These are phyloP conservation scores for Aspergillus panamensis DNA, from an alignment of 495 filamentous ascomycete species.

Conservation along the genomic window DNA sequence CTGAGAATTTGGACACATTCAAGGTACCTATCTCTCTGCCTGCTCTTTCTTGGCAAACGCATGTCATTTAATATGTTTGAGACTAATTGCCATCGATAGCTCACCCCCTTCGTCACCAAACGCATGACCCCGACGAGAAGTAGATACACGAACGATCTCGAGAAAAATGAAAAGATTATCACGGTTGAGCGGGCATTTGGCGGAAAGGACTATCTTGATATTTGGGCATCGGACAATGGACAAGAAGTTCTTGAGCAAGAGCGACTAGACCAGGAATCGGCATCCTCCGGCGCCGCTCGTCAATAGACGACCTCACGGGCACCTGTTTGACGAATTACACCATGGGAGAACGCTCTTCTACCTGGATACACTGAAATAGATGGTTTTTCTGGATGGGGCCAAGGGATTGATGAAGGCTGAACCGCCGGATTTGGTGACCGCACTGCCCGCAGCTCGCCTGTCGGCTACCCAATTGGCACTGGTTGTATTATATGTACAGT, in stretches of 20 bases:
- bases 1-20: conserved; percentile 61
- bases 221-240: conserved; percentile 39
- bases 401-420: not conserved
- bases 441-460: not conserved
- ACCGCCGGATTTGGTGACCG: not conserved
- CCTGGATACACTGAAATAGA: not conserved
- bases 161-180: conserved; percentile 24
- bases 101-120: conserved; percentile 81
- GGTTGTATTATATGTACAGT: conserved; percentile 25
- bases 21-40: conserved; percentile 49
- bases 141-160: conserved; percentile 36
- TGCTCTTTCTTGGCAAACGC: not conserved
- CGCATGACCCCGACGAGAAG: conserved; percentile 47
- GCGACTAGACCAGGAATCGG: conserved; percentile 20
- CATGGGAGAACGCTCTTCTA: not conserved
- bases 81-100: conserved; percentile 46
- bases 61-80: not conserved
- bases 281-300: not conserved
- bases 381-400: not conserved
- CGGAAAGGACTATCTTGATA: conserved; percentile 38
- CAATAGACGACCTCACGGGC: conserved; percentile 8
- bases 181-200: conserved; percentile 32
- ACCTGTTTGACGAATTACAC: not conserved
- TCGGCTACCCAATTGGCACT: not conserved
- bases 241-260: conserved; percentile 34